phyloP scores from a whole-genome alignment of 2,329 filamentous ascomycete species.

The Drechslerella stenobrocha region DNA sequence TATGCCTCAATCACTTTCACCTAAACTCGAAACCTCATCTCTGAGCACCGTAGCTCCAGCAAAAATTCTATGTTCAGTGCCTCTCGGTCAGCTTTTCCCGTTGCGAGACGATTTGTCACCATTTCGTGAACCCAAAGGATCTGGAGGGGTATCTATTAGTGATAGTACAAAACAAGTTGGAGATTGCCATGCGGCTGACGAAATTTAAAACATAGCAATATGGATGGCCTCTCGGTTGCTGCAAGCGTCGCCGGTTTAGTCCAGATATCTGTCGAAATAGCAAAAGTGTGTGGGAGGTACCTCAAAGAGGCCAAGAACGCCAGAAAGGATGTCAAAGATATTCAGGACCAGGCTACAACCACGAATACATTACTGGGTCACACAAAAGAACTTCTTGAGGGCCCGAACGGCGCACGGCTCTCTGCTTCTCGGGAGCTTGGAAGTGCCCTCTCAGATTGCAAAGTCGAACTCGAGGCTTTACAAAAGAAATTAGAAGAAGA shows the following conservation, averaged over 20 bases:
- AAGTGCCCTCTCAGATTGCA: neutral
- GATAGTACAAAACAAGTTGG: too few species aligned
- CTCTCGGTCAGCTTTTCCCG: too few species aligned
- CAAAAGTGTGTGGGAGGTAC: too few species aligned
- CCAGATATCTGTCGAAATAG: neutral
- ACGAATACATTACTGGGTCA: neutral
- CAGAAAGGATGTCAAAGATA: neutral
- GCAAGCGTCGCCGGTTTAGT: neutral
- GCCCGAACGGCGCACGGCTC: neutral
- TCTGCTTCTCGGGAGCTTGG: neutral
- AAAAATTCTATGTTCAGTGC: too few species aligned
- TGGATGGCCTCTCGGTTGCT: neutral
- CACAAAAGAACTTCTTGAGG: neutral
- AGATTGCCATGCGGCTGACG: too few species aligned
- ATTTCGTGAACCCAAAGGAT: too few species aligned
- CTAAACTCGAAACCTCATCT: too few species aligned
- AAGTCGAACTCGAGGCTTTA: neutral
- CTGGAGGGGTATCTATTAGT: too few species aligned
- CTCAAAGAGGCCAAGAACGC: neutral
- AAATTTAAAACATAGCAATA: too few species aligned
- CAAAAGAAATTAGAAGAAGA: conserved; percentile 6
- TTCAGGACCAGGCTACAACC: neutral
- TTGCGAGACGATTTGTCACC: too few species aligned
- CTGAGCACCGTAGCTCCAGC: too few species aligned
- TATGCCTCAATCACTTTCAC: too few species aligned